These are phyloP conservation scores for Lactarius indigo DNA, from an alignment of 768 basidiomycete genomes.

Conservation along the genomic window DNA sequence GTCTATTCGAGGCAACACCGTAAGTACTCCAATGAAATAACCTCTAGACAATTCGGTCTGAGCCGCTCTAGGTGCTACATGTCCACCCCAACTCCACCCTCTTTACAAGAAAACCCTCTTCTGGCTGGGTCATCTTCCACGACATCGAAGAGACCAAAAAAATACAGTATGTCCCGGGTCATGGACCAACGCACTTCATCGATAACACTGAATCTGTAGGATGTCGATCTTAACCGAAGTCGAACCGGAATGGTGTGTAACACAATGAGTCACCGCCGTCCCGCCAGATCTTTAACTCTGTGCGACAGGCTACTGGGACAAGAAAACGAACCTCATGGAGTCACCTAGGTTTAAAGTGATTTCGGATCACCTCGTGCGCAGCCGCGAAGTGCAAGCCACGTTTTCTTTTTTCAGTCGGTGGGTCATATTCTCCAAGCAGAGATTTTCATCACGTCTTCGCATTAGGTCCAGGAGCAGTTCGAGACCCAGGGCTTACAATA, in stretches of 20 bases:
- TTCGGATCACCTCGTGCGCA: background rate
- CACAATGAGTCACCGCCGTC: conserved; percentile 3
- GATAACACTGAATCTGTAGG: conserved; percentile 40
- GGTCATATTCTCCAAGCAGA: background rate
- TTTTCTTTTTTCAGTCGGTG: background rate
- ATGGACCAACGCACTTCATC: background rate
- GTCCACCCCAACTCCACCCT: conserved; percentile 93
- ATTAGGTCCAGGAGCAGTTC: background rate
- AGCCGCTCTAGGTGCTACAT: conserved; percentile 60
- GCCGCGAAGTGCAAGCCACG: background rate
- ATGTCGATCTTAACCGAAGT: conserved; percentile 93
- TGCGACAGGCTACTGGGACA: conserved; percentile 14
- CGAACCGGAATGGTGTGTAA: conserved; percentile 82
- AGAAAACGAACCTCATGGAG: background rate
- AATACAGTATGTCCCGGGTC: conserved; percentile 58
- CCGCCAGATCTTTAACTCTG: background rate
- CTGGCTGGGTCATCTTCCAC: conserved; percentile 93
- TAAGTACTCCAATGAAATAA: conserved; percentile 34
- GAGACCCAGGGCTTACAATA: background rate
- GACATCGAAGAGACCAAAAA: conserved; percentile 97
- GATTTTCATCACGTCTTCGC: background rate
- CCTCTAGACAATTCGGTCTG: conserved; percentile 11
- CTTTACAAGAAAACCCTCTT: conserved; percentile 87
- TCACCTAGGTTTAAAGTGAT: background rate
- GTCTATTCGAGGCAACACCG: conserved; percentile 81